Evolutionary conservation across 495 filamentous ascomycete species (phyloP).

Genomic region (Aspergillus biplanus): DNA sequence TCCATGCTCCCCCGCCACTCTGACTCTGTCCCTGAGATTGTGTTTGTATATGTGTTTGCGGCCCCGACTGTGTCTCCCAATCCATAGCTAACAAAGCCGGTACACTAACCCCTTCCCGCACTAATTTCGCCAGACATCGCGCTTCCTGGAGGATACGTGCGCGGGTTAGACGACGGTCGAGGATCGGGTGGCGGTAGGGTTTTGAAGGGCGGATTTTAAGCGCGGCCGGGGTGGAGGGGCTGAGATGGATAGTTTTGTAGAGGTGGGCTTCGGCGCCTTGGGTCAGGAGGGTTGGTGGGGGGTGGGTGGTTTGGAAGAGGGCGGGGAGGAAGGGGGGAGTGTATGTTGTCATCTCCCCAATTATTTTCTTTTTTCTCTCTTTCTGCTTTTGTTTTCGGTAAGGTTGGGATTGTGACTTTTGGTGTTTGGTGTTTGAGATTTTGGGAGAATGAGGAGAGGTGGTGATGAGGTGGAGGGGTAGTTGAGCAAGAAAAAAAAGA

Average conservation of each 20-base stretch:
- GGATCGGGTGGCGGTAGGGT: conserved; percentile 86
- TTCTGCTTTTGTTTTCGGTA: background rate
- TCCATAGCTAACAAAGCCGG: conserved; percentile 78
- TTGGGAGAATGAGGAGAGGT: conserved; percentile 1
- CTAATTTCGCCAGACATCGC: conserved; percentile 74
- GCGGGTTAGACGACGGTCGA: conserved; percentile 85
- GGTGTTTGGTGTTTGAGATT: background rate
- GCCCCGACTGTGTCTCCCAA: conserved; percentile 47
- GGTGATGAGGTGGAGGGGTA: background rate
- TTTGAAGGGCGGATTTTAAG: conserved; percentile 95
- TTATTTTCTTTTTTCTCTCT: background rate
- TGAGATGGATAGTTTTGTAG: conserved; percentile 83
- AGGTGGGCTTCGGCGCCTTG: conserved; percentile 96
- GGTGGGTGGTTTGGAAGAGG: conserved; percentile 62
- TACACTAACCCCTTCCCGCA: conserved; percentile 75
- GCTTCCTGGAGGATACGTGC: conserved; percentile 87
- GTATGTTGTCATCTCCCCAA: conserved; percentile 18
- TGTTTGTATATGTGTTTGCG: conserved; percentile 24
- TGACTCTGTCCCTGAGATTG: conserved; percentile 15
- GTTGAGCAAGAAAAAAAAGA: background rate
- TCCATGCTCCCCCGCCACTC: conserved; percentile 71
- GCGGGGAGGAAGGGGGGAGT: conserved; percentile 60
- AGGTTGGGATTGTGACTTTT: background rate
- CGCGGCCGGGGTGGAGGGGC: conserved; percentile 67
- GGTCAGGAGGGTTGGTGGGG: conserved; percentile 65